These are phyloP conservation scores for Achaetomium macrosporum DNA, from an alignment of 2,329 filamentous ascomycete genomes.

Conservation along the genomic window DNA sequence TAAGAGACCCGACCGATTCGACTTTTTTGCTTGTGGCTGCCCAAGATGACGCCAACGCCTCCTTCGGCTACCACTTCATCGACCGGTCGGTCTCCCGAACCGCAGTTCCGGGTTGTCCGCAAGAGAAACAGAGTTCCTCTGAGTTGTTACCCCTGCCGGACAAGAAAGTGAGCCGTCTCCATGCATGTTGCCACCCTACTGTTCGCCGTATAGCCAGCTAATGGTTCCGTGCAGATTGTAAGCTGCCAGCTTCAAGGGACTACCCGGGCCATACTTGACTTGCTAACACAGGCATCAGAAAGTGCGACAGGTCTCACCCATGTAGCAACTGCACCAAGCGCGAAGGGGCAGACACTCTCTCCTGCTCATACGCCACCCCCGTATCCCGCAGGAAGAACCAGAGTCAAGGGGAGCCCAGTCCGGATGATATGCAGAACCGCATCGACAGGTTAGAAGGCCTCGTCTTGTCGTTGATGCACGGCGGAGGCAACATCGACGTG, in stretches of 20 bases:
- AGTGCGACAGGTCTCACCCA: constrained; percentile 87
- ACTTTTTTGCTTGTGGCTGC: neutral
- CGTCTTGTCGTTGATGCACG: constrained; percentile 91
- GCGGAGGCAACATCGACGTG: constrained; percentile 53
- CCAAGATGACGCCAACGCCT: constrained; percentile 66
- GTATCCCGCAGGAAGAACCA: constrained; percentile 67
- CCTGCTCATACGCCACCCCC: constrained; percentile 79
- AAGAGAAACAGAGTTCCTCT: constrained; percentile 89
- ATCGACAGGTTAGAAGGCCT: constrained; percentile 92
- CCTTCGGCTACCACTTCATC: constrained; percentile 73
- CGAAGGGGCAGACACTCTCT: constrained; percentile 71
- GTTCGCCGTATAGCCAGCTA: constrained; percentile 26
- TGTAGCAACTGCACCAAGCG: constrained; percentile 94
- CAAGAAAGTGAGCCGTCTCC: constrained; percentile 67
- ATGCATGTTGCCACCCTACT: neutral
- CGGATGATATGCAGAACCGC: constrained; percentile 97
- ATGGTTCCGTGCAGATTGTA: constrained; percentile 30
- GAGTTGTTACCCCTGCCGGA: constrained; percentile 85
- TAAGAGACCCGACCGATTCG: neutral
- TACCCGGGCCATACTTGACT: too few relatives aligned
- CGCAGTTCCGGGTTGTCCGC: constrained; percentile 79
- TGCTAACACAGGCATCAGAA: constrained; percentile 44
- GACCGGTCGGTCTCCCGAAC: constrained; percentile 72
- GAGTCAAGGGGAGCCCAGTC: constrained; percentile 53
- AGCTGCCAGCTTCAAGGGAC: constrained; percentile 5